These are phyloP conservation scores for Pilaira anomala DNA, from an alignment of 192 early-diverging fungal species.

Conservation along the genomic window DNA sequence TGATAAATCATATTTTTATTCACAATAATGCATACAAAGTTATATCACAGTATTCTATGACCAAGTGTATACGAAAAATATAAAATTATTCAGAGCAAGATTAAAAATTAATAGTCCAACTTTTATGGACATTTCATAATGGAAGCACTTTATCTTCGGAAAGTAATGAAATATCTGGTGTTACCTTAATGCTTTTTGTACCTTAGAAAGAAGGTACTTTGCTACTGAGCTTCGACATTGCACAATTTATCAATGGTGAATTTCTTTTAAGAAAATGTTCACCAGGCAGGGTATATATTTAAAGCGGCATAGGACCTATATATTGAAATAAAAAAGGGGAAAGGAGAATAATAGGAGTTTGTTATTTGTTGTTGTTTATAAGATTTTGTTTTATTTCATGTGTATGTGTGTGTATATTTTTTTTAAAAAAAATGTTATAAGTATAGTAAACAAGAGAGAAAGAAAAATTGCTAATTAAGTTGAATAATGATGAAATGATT, in stretches of 20 bases:
- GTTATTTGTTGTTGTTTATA: conserved; percentile 7
- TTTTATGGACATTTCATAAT: too few relatives aligned
- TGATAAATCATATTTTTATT: too few relatives aligned
- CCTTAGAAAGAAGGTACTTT: conserved; percentile 33
- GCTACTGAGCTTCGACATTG: conserved; percentile 39
- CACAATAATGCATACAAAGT: too few relatives aligned
- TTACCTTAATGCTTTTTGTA: conserved; percentile 16
- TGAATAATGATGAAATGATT: not conserved
- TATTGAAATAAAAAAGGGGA: too few relatives aligned
- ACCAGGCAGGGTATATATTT: conserved; percentile 40
- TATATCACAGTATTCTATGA: too few relatives aligned
- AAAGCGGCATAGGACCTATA: conserved; percentile 10
- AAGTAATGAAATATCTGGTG: too few relatives aligned
- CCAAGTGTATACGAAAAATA: too few relatives aligned
- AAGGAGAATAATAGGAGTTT: too few relatives aligned
- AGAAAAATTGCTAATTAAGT: not conserved
- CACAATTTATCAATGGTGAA: conserved; percentile 40
- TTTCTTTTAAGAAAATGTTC: conserved; percentile 44
- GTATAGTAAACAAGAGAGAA: not conserved
- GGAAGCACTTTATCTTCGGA: too few relatives aligned
- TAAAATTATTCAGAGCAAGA: too few relatives aligned
- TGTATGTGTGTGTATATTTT: not conserved
- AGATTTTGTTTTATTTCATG: not conserved
- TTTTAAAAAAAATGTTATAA: not conserved
- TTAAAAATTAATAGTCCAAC: too few relatives aligned